phyloP scores from a whole-genome alignment of 352 stramenopile genomes.

The Globisporangium orthogonon region DNA sequence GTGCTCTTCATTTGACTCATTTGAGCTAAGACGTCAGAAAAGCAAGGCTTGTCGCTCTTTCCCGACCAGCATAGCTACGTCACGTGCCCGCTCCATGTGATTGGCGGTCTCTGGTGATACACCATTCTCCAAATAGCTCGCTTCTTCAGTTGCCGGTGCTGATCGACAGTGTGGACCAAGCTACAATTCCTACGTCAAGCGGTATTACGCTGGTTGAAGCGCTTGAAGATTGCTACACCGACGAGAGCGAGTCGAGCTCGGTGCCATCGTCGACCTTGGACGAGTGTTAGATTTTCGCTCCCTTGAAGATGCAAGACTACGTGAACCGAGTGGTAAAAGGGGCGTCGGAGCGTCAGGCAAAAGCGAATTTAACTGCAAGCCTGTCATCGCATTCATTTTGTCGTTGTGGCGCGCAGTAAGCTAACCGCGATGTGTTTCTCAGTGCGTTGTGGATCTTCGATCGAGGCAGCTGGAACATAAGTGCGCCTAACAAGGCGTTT shows the following conservation, averaged over 20 bases:
- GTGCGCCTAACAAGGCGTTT: constrained; percentile 19
- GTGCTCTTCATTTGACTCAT: constrained; percentile 22
- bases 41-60: constrained; percentile 25
- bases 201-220: not conserved
- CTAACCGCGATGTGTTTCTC: constrained; percentile 10
- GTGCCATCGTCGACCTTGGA: not conserved
- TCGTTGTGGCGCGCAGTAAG: constrained; percentile 17
- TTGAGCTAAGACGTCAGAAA: constrained; percentile 21
- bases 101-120: constrained; percentile 13
- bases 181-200: constrained; percentile 5
- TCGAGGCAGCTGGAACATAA: constrained; percentile 26
- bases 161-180: not conserved
- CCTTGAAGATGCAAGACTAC: not conserved
- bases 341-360: not conserved
- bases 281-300: not conserved
- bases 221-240: not conserved
- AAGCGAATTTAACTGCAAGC: constrained; percentile 4
- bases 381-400: constrained; percentile 19
- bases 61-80: constrained; percentile 11
- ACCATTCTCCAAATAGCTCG: constrained; percentile 6
- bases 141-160: constrained; percentile 8
- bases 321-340: not conserved
- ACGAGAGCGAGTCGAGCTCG: not conserved
- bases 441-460: constrained; percentile 24
- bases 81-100: constrained; percentile 16